A percentile compares a stretch with the other conserved stretches of the same genome.
These are phyloP conservation scores for Vitis hybrid DNA, from an alignment of 177 flowering plant genomes.

Conservation along the genomic window DNA sequence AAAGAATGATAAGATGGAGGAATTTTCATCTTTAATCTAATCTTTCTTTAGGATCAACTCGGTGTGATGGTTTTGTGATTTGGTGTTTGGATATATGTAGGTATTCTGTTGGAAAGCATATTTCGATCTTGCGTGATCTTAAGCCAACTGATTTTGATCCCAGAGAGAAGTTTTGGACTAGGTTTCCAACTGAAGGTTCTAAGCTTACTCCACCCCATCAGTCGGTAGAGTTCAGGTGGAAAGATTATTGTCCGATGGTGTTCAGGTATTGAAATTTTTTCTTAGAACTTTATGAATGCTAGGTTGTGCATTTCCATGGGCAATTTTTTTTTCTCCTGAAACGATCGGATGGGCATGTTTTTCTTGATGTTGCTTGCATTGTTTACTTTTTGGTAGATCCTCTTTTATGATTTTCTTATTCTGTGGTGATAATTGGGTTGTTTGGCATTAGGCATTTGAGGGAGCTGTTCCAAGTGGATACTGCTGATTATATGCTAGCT, in stretches of 20 bases:
- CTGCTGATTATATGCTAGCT: slow-evolving; percentile 95
- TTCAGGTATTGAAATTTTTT: slow-evolving; percentile 47
- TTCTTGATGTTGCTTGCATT: neutral
- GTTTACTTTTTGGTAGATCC: neutral
- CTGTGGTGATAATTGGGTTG: slow-evolving; percentile 4
- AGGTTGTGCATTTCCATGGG: neutral
- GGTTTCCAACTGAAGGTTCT: slow-evolving; percentile 84
- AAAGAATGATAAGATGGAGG: too few species aligned
- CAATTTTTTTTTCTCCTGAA: neutral
- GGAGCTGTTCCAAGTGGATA: slow-evolving; percentile 75
- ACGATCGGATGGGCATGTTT: neutral
- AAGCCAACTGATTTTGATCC: slow-evolving; percentile 77
- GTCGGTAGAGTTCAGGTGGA: slow-evolving; percentile 79
- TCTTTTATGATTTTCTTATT: neutral
- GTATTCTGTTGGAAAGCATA: slow-evolving; percentile 73
- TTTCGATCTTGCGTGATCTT: slow-evolving; percentile 46
- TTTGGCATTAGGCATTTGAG: slow-evolving; percentile 59
- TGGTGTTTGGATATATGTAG: slow-evolving; percentile 23
- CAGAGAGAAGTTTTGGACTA: slow-evolving; percentile 81
- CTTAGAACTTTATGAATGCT: too few species aligned
- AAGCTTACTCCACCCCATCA: slow-evolving; percentile 81
- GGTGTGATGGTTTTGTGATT: neutral
- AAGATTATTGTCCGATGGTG: slow-evolving; percentile 84
- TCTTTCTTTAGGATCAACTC: neutral
- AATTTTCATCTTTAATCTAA: too few species aligned